phyloP scores from a whole-genome alignment of 148 eudicot species.

The Amaranthus cruentus region DNA sequence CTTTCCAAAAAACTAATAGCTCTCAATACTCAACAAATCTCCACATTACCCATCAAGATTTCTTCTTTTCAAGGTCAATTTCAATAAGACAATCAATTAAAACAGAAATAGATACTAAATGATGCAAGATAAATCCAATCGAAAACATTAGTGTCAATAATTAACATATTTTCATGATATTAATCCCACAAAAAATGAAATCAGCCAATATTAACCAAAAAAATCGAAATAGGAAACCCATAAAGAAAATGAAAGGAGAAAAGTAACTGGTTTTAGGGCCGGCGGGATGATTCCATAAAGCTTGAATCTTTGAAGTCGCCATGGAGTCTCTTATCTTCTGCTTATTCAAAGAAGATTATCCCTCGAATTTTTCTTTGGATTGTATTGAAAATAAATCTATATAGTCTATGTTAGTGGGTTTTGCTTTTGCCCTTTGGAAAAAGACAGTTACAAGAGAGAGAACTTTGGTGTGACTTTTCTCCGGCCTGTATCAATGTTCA shows the following conservation, averaged over 20 bases:
- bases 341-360: slow-evolving; percentile 6
- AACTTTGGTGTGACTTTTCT: too few species aligned
- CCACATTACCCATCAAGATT: background rate
- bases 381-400: background rate
- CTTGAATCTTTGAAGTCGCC: slow-evolving; percentile 55
- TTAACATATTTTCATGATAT: too few species aligned
- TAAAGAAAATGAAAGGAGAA: background rate
- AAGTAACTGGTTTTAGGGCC: slow-evolving; percentile 69
- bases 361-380: slow-evolving; percentile 13
- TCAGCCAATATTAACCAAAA: too few species aligned
- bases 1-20: background rate
- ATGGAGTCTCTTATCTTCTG: slow-evolving; percentile 12
- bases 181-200: too few species aligned
- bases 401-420: too few species aligned
- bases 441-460: too few species aligned
- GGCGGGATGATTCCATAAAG: slow-evolving; percentile 70
- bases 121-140: too few species aligned
- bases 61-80: background rate
- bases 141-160: too few species aligned
- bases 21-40: background rate
- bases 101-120: background rate
- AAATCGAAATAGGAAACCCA: background rate
- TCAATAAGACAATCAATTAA: background rate
- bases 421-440: too few species aligned
- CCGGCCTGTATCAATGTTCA: too few species aligned